Conservation (phyloP, 352 stramenopile genomes). For the Thraustochytrium sp. region DNA sequence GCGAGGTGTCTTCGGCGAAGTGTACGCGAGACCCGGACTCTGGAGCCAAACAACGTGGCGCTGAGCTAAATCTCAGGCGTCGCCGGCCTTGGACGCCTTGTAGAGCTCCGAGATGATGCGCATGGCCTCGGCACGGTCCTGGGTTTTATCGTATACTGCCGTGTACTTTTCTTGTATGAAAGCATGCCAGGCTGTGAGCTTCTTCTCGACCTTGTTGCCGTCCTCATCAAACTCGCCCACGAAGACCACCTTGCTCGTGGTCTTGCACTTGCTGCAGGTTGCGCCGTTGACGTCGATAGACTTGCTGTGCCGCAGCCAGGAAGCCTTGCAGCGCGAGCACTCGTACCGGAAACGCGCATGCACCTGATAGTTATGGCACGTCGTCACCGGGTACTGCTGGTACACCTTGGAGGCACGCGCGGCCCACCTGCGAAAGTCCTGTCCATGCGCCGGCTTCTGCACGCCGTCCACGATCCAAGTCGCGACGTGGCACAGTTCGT, state of each 20-base stretch:
- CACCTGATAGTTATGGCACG: slow-evolving; percentile 64
- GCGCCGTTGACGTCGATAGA: slow-evolving; percentile 49
- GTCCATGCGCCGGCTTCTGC: slow-evolving; percentile 60
- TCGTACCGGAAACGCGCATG: slow-evolving; percentile 60
- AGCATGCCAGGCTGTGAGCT: background rate
- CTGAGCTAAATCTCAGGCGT: no score
- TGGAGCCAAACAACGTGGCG: no score
- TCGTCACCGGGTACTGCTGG: slow-evolving; percentile 59
- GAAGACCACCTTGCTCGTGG: background rate
- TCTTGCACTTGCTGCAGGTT: slow-evolving; percentile 17
- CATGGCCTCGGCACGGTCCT: background rate
- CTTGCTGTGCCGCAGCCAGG: slow-evolving; percentile 50
- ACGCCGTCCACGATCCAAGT: slow-evolving; percentile 63
- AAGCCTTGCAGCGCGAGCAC: slow-evolving; percentile 45
- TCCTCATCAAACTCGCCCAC: slow-evolving; percentile 38
- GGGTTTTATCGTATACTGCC: background rate
- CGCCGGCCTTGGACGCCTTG: background rate
- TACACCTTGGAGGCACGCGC: slow-evolving; percentile 53
- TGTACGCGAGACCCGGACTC: no score
- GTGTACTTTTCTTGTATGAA: slow-evolving; percentile 31
- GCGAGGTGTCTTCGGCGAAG: no score
- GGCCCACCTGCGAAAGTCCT: slow-evolving; percentile 64
- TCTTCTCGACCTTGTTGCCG: background rate
- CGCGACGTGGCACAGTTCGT: slow-evolving; percentile 70
- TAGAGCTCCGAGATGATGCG: background rate